A percentile compares a stretch with the other conserved stretches of the same genome.
Evolutionary conservation across 192 early-diverging fungal genomes (phyloP).

Genomic region (Radiomyces spectabilis): DNA sequence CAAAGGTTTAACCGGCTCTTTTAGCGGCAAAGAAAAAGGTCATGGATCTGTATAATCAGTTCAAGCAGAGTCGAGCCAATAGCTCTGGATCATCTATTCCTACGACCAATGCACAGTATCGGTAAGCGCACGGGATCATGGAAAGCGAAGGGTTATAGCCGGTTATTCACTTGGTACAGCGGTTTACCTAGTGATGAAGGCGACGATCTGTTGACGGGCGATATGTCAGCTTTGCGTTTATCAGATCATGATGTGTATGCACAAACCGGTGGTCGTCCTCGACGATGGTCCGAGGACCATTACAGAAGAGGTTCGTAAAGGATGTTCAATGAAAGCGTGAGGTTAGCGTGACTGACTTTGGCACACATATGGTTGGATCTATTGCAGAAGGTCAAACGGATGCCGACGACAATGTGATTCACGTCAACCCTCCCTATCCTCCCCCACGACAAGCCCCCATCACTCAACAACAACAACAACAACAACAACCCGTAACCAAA

Average conservation of each 20-base stretch:
- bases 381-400: too few species aligned
- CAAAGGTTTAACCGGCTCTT: too few species aligned
- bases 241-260: slow-evolving; percentile 30
- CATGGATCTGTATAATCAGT: slow-evolving; percentile 43
- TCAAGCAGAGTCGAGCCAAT: slow-evolving; percentile 26
- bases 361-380: too few species aligned
- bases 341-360: neutral
- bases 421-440: slow-evolving; percentile 4
- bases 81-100: slow-evolving; percentile 2
- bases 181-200: slow-evolving; percentile 21
- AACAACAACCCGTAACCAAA: too few species aligned
- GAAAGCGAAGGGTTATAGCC: neutral
- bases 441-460: neutral
- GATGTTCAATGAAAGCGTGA: neutral
- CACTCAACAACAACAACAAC: neutral
- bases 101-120: slow-evolving; percentile 11
- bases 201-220: slow-evolving; percentile 23
- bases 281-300: neutral
- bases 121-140: slow-evolving; percentile 2
- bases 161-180: neutral
- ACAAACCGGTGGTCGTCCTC: slow-evolving; percentile 5
- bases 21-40: slow-evolving; percentile 54
- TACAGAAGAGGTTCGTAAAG: neutral
- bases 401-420: neutral
- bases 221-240: slow-evolving; percentile 26